Evolutionary conservation across 2,329 filamentous ascomycete genomes (phyloP).

Genomic region (Colletotrichum sp.): DNA sequence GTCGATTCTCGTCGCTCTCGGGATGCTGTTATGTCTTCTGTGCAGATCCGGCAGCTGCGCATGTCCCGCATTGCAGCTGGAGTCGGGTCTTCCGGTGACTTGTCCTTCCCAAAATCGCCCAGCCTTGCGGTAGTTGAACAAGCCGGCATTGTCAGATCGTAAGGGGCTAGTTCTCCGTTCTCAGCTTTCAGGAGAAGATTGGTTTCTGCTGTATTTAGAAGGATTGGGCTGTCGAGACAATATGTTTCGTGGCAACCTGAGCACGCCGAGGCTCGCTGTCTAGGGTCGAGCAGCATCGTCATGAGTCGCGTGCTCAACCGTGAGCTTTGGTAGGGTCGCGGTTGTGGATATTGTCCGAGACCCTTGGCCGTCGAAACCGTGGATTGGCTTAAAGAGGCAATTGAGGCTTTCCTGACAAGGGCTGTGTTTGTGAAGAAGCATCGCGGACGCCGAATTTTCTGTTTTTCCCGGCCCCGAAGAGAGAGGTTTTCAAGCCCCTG

Average conservation of each 20-base stretch:
- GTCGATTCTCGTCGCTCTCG: background rate
- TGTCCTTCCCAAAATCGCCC: background rate
- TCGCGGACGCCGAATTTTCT: background rate
- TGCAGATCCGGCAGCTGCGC: background rate
- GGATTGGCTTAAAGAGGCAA: background rate
- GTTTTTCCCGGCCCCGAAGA: background rate
- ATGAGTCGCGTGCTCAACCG: slow-evolving; percentile 11
- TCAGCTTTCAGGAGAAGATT: background rate
- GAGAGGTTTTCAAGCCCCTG: background rate
- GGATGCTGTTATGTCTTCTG: background rate
- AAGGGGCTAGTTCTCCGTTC: background rate
- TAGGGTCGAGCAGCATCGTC: background rate
- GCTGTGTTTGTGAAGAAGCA: background rate
- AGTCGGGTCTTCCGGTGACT: background rate
- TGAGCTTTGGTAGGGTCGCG: background rate
- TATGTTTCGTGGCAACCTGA: background rate
- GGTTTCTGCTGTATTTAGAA: background rate
- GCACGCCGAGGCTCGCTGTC: background rate
- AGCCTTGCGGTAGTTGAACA: slow-evolving; percentile 6
- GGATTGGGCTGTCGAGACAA: background rate
- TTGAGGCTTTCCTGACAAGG: background rate
- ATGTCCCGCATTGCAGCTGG: background rate
- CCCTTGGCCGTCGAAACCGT: background rate
- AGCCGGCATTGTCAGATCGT: background rate
- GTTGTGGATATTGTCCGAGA: background rate